Conservation (phyloP, 306 rosid species). For the Astragalus membranaceus region DNA sequence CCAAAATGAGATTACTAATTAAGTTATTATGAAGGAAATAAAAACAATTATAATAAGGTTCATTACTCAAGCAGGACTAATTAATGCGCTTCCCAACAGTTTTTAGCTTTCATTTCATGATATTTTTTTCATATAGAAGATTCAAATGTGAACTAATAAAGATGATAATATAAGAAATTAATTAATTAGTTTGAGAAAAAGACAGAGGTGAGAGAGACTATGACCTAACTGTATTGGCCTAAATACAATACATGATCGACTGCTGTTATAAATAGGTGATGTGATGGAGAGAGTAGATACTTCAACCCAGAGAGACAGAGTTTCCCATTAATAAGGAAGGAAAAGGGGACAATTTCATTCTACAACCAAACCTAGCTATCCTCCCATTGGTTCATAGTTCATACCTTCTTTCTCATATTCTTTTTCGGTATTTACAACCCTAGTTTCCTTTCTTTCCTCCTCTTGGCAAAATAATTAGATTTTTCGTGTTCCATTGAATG, state of each 20-base stretch:
- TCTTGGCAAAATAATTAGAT: not conserved
- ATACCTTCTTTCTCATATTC: conserved; percentile 11
- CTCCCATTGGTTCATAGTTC: not conserved
- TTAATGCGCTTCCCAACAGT: no score
- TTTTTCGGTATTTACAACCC: not conserved
- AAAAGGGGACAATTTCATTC: not conserved
- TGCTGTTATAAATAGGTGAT: conserved; percentile 7
- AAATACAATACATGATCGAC: not conserved
- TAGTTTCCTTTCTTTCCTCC: not conserved
- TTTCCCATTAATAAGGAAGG: not conserved
- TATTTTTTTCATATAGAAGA: not conserved
- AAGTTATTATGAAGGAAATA: no score
- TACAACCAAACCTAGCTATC: not conserved
- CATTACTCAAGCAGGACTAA: no score
- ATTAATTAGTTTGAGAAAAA: not conserved
- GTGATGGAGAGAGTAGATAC: not conserved
- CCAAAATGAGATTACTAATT: no score
- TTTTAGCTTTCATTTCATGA: no score
- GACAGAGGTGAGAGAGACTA: not conserved
- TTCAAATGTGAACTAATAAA: not conserved
- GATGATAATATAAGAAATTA: not conserved
- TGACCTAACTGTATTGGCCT: not conserved
- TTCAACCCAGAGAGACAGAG: not conserved
- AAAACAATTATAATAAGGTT: no score
- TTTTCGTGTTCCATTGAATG: not conserved